Percentiles rank a stretch among this genome's conserved stretches.
These are phyloP conservation scores for Karstenula rhodostoma DNA, from an alignment of 2,329 filamentous ascomycete species.

Conservation along the genomic window DNA sequence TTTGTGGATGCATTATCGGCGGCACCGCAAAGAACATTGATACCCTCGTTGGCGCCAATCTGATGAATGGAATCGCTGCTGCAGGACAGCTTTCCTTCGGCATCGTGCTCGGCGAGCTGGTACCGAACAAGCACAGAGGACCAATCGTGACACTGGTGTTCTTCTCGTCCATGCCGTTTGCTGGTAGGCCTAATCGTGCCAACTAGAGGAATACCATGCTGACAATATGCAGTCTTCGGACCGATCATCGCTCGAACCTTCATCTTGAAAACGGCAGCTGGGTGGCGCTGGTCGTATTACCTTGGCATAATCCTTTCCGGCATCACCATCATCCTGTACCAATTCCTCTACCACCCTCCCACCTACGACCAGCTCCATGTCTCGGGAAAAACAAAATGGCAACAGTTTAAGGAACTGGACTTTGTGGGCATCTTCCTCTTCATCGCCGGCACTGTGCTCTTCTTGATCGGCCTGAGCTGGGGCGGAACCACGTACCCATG, in stretches of 20 bases:
- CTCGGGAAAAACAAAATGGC: conserved; percentile 33
- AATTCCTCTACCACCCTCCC: conserved; percentile 60
- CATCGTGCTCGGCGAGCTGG: conserved; percentile 37
- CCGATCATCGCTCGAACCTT: conserved; percentile 57
- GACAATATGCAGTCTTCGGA: conserved; percentile 47
- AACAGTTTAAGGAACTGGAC: conserved; percentile 49
- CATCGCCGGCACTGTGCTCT: conserved; percentile 52
- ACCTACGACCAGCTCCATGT: conserved; percentile 50
- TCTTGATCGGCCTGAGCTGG: conserved; percentile 57
- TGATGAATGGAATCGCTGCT: conserved; percentile 38
- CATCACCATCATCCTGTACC: conserved; percentile 52
- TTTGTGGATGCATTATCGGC: conserved; percentile 39
- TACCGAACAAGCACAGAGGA: conserved; percentile 50
- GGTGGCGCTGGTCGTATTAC: conserved; percentile 58
- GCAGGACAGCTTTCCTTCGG: conserved; percentile 39
- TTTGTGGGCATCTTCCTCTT: conserved; percentile 56
- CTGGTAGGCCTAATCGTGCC: conserved; percentile 26
- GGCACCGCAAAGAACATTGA: conserved; percentile 40
- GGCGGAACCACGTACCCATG: conserved; percentile 48
- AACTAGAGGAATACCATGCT: background rate
- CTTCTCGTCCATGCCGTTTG: conserved; percentile 36
- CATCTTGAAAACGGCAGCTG: conserved; percentile 48
- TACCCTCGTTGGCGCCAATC: conserved; percentile 40
- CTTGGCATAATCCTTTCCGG: conserved; percentile 56
- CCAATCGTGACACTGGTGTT: conserved; percentile 34